phyloP scores from a whole-genome alignment of 306 rosid species.

The Vigna hirtella region DNA sequence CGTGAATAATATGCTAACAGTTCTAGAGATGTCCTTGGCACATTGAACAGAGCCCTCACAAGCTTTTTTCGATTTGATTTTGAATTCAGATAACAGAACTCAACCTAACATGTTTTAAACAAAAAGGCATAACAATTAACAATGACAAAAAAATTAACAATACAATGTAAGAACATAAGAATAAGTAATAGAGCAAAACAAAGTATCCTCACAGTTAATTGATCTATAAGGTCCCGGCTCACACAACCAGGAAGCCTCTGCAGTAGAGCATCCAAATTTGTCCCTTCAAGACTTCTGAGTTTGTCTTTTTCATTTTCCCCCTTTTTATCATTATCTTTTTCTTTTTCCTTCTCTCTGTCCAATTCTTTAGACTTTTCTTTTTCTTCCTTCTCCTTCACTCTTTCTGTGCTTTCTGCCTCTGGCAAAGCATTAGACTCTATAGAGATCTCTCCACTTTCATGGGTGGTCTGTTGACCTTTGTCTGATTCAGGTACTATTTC shows the following conservation, averaged over 20 bases:
- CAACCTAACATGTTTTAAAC: slow-evolving; percentile 67
- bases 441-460: slow-evolving; percentile 66
- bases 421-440: slow-evolving; percentile 61
- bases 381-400: slow-evolving; percentile 82
- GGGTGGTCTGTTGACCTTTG: slow-evolving; percentile 62
- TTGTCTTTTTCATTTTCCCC: slow-evolving; percentile 93
- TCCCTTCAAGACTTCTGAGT: slow-evolving; percentile 86
- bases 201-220: slow-evolving; percentile 75
- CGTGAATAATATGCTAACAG: slow-evolving; percentile 93
- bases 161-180: slow-evolving; percentile 24
- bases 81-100: slow-evolving; percentile 96
- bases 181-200: slow-evolving; percentile 31
- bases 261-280: slow-evolving; percentile 91
- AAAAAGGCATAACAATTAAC: slow-evolving; percentile 33
- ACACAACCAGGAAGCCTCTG: slow-evolving; percentile 99
- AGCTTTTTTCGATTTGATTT: slow-evolving; percentile 93
- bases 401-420: slow-evolving; percentile 72
- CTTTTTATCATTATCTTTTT: slow-evolving; percentile 70
- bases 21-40: slow-evolving; percentile 97
- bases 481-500: slow-evolving; percentile 78
- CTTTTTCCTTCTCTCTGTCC: slow-evolving; percentile 81
- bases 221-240: slow-evolving; percentile 99
- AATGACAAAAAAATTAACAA: slow-evolving; percentile 22
- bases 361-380: slow-evolving; percentile 79
- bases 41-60: slow-evolving; percentile 91